phyloP scores from a whole-genome alignment of 768 basidiomycete genomes.

The Hygrocybe coccinea region DNA sequence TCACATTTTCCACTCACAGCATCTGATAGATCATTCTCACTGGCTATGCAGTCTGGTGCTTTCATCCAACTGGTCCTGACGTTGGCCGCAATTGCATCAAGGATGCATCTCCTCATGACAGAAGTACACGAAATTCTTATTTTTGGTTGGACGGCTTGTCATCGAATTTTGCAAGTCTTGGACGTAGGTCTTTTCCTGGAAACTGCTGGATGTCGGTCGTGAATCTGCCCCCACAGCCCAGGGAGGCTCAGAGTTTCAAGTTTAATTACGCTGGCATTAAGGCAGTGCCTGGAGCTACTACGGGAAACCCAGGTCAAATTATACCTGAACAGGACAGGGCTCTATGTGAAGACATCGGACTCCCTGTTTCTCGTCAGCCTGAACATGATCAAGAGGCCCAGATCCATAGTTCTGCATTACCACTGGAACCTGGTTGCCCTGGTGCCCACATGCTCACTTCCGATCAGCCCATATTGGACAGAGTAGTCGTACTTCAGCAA shows the following conservation, averaged over 20 bases:
- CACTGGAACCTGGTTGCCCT: not conserved
- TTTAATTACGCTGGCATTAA: not conserved
- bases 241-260: not conserved
- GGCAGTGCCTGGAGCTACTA: not conserved
- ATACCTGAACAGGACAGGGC: not conserved
- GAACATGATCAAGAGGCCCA: not conserved
- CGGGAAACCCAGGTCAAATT: not conserved
- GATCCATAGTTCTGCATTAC: not conserved
- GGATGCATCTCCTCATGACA: slow-evolving; percentile 43
- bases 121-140: slow-evolving; percentile 42
- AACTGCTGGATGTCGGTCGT: not conserved
- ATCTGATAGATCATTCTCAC: slow-evolving; percentile 48
- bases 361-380: not conserved
- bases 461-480: not conserved
- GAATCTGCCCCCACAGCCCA: not conserved
- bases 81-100: slow-evolving; percentile 56
- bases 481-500: not conserved
- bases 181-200: slow-evolving; percentile 1
- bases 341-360: not conserved
- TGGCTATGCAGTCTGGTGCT: slow-evolving; percentile 66
- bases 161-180: not conserved
- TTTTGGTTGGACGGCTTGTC: slow-evolving; percentile 3
- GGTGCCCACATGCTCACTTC: not conserved
- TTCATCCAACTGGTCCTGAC: slow-evolving; percentile 66
- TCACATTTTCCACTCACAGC: not conserved